A percentile compares a stretch with the other conserved stretches of the same genome.
Evolutionary conservation across 768 basidiomycete species (phyloP).

Genomic region (Rhodotorula diobovata): DNA sequence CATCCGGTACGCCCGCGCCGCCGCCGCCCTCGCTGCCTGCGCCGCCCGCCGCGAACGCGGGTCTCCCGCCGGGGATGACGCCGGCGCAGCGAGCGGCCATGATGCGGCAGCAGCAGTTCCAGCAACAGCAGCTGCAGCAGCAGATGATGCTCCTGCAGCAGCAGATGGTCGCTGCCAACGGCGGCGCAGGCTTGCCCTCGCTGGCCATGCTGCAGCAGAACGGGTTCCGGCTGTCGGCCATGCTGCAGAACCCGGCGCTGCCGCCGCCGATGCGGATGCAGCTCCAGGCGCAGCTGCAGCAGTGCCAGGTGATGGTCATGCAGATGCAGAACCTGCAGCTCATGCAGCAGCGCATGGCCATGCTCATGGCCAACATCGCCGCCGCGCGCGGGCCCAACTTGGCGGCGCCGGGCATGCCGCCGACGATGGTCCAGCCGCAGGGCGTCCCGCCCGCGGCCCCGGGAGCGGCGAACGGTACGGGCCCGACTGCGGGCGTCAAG

Average conservation of each 20-base stretch:
- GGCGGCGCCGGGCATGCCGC: slow-evolving; percentile 37
- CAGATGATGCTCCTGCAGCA: slow-evolving; percentile 54
- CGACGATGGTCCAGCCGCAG: slow-evolving; percentile 1
- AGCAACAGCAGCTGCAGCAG: background rate
- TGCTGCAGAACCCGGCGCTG: slow-evolving; percentile 72
- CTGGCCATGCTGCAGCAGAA: slow-evolving; percentile 78
- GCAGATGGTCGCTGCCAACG: slow-evolving; percentile 45
- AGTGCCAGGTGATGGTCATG: slow-evolving; percentile 57
- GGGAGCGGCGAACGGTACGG: background rate
- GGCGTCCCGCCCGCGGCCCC: background rate
- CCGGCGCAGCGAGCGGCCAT: slow-evolving; percentile 28
- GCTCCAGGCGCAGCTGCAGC: slow-evolving; percentile 60
- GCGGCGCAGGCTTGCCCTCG: slow-evolving; percentile 50
- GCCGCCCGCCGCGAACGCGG: background rate
- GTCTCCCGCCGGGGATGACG: slow-evolving; percentile 13
- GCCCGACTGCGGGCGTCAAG: slow-evolving; percentile 4
- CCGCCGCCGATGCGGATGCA: slow-evolving; percentile 46
- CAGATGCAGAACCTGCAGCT: slow-evolving; percentile 45
- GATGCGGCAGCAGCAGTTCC: slow-evolving; percentile 51
- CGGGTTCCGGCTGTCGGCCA: slow-evolving; percentile 69
- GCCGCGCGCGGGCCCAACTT: slow-evolving; percentile 4
- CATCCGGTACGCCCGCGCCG: slow-evolving; percentile 2
- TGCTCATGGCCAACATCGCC: slow-evolving; percentile 49
- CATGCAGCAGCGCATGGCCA: slow-evolving; percentile 53
- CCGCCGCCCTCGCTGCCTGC: background rate